Evolutionary conservation across 257 asterid species (phyloP).

Genomic region (Linderniella brevidens): DNA sequence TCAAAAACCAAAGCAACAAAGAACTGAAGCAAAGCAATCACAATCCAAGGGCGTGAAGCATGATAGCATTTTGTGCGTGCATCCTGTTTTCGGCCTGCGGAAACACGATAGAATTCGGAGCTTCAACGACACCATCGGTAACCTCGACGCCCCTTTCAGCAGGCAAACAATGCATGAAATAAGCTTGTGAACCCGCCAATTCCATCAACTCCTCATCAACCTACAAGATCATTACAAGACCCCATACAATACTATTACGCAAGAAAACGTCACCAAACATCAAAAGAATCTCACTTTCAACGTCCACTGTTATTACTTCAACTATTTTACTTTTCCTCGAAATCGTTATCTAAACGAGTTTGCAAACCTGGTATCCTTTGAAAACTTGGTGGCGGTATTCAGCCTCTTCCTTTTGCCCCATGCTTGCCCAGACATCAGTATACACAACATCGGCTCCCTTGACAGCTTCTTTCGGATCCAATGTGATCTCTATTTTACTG

Average conservation of each 20-base stretch:
- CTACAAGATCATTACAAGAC: slow-evolving; percentile 20
- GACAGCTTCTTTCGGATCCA: slow-evolving; percentile 80
- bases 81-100: slow-evolving; percentile 86
- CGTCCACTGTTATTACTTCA: too few relatives aligned
- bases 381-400: slow-evolving; percentile 65
- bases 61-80: slow-evolving; percentile 87
- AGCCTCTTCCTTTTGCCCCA: slow-evolving; percentile 98
- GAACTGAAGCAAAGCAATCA: slow-evolving; percentile 10
- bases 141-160: slow-evolving; percentile 84
- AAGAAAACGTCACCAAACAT: too few relatives aligned
- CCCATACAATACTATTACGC: too few relatives aligned
- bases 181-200: slow-evolving; percentile 68
- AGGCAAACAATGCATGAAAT: slow-evolving; percentile 82
- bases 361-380: slow-evolving; percentile 81
- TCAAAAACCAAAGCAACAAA: too few relatives aligned
- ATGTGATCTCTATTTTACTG: slow-evolving; percentile 63
- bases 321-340: too few relatives aligned
- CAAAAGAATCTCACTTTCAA: too few relatives aligned
- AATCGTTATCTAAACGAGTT: slow-evolving; percentile 7
- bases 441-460: slow-evolving; percentile 87
- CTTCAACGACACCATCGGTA: slow-evolving; percentile 66
- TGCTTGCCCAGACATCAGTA: slow-evolving; percentile 96
- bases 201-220: slow-evolving; percentile 75
- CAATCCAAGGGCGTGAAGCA: slow-evolving; percentile 82
- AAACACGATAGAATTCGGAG: slow-evolving; percentile 67